phyloP scores from a whole-genome alignment of 2,329 filamentous ascomycete species.

The Fusarium praegraminearum region DNA sequence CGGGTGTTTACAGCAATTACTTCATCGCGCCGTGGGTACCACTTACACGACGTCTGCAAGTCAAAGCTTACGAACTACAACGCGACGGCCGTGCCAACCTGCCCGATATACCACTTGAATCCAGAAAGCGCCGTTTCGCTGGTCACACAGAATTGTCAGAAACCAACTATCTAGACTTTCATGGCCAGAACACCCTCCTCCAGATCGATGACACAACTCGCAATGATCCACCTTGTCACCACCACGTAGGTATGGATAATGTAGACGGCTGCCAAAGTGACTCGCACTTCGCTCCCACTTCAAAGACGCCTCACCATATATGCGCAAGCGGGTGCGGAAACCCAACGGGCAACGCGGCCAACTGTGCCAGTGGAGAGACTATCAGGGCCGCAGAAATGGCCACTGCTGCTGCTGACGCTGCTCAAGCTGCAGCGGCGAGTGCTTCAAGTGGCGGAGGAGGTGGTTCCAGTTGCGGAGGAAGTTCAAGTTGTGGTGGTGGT shows the following conservation, averaged over 20 bases:
- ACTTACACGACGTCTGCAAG: conserved; percentile 28
- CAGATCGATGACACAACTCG: background rate
- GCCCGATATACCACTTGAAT: conserved; percentile 14
- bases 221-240: background rate
- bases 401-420: conserved; percentile 9
- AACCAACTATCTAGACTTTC: conserved; percentile 19
- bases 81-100: conserved; percentile 29
- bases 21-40: conserved; percentile 48
- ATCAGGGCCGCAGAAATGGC: conserved; percentile 23
- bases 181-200: conserved; percentile 6
- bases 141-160: background rate
- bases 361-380: conserved; percentile 33
- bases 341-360: conserved; percentile 13
- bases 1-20: conserved; percentile 47
- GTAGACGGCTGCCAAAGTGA: conserved; percentile 22
- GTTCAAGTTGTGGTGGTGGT: conserved; percentile 19
- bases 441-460: conserved; percentile 27
- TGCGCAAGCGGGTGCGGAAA: conserved; percentile 38
- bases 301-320: conserved; percentile 6
- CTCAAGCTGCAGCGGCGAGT: conserved; percentile 4
- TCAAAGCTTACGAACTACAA: conserved; percentile 43
- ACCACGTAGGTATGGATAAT: conserved; percentile 17
- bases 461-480: conserved; percentile 31
- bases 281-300: conserved; percentile 32
- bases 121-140: conserved; percentile 16